Base-by-base conservation (phyloP, 768 basidiomycete genomes). In the Ramaria rubella region DNA sequence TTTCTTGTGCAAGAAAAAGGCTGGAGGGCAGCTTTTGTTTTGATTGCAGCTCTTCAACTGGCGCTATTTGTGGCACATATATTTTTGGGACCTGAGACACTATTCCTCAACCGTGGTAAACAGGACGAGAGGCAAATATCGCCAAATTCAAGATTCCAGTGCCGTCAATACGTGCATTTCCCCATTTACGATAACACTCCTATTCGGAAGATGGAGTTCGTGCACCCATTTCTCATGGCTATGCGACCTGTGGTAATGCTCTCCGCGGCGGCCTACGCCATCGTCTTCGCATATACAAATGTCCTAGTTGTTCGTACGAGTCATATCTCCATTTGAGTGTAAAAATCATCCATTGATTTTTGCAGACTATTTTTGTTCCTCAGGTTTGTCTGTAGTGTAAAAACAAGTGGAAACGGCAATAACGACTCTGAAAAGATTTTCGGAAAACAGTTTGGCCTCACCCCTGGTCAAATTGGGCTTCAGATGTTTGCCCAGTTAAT, bases 401-500 rank as follows among this genome's bases (percentile, higher is more conserved):
- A n/a, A n/a, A n/a, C n/a, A n/a, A n/a, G n/a, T 42, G n/a, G 14
- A 17, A 42, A n/a, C n/a, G 7, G 17, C 5, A 42, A 8, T 23
- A 27, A 19, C 42, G 42, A 21, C n/a, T 23, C 27, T n/a, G 21
- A 15, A 8, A 36, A 59, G 58, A 48, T 64, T 1, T 57, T 66
- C 8, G 63, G 65, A 1, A 34, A 48, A n/a, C 61, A 62, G n/a
- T 62, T 57, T 38, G 24, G 21, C 14, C 55, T 66, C 34, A 62
- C 59, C n/a, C 21, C 62, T 1, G 64, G 62, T 17, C 60, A 61
- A 24, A 51, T 57, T n/a, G 65, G 65, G 6, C 49, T 64, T 1
- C 63, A 66, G 42, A 63, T 66, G 48, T 49, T 63, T 44, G 60
- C 59, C 0, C 58, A 59, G 7, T 44, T 63, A 19, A 42, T 66